Base-by-base conservation (phyloP, 345 rosid genomes). In the Syzygium aqueum region DNA sequence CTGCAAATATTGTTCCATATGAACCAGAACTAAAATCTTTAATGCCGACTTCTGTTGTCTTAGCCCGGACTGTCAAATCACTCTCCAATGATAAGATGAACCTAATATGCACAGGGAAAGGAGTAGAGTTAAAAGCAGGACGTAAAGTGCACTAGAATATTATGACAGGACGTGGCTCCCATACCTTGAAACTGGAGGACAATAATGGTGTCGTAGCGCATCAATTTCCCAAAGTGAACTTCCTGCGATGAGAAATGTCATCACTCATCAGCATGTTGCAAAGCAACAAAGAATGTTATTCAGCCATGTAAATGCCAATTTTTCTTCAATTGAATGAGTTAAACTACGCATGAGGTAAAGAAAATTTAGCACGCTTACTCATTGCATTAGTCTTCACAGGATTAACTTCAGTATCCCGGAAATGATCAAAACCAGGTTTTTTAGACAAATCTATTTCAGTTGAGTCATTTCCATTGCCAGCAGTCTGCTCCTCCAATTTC, bases 171-270 rank as follows among this genome's bases (percentile, higher is more conserved):
- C 12, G 5, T 10, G 49, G n/a, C 40, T 30, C 51, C 54, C 54
- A 86, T 89, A 96, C 99, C 99, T 95, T 86, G 99, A 97, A 89
- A 96, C 98, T 21, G 98, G 95, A 14, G 99, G 98, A 85, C 99
- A 97, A 91, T 97, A 95, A 89, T 96, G 98, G 91, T 95, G 96
- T 25, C 95, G 95, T 67, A 97, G 94, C 43, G 92, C 88, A 86
- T 97, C 98, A 11, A 97, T 93, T 91, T 97, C 99, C 99, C 98
- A 97, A 7, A 97, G 95, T 15, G 99, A 97, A 90, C 99, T 97
- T 89, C 91, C 99, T 97, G 95, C 88, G 85, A 10, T 50, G 87
- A 86, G 13, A 86, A 77, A 54, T 67, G n/a, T 63, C 84, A 73
- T 33, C 80, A 33, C 46, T 73, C 80, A 73, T 73, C 46, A 33